Evolutionary conservation across 1,139 yeast species (phyloP).

Genomic region (Protomyces arabidopsidicola): DNA sequence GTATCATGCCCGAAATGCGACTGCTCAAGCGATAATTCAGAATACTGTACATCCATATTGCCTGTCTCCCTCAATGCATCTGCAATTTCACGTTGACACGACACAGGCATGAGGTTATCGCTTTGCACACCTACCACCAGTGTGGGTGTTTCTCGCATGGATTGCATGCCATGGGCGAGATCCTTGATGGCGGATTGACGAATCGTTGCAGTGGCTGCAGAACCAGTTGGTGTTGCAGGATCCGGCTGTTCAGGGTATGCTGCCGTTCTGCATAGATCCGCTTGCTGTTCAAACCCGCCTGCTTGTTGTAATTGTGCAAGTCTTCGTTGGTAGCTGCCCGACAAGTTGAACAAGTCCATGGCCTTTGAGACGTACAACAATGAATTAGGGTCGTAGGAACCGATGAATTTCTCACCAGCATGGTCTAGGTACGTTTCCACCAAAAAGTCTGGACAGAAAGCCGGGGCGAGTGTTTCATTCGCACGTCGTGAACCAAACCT

Average conservation of each 20-base stretch:
- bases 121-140: constrained; percentile 87
- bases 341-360: constrained; percentile 84
- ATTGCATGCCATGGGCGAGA: constrained; percentile 58
- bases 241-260: constrained; percentile 50
- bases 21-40: constrained; percentile 69
- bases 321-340: constrained; percentile 27
- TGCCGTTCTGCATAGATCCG: constrained; percentile 13
- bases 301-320: not conserved
- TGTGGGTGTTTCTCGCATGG: constrained; percentile 59
- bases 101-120: constrained; percentile 83
- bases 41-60: constrained; percentile 48
- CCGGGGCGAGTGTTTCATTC: constrained; percentile 73
- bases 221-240: not conserved
- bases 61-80: constrained; percentile 51
- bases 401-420: constrained; percentile 88
- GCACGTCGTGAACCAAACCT: constrained; percentile 86
- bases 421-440: constrained; percentile 91
- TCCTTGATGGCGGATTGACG: constrained; percentile 45
- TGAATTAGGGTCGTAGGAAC: constrained; percentile 89
- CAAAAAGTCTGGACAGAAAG: constrained; percentile 84
- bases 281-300: not conserved
- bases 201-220: constrained; percentile 2
- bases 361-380: constrained; percentile 82
- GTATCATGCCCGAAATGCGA: constrained; percentile 90
- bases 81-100: constrained; percentile 87